Evolutionary conservation across 176 grass and related monocot genomes (phyloP).

Genomic region (Eleusine coracana): DNA sequence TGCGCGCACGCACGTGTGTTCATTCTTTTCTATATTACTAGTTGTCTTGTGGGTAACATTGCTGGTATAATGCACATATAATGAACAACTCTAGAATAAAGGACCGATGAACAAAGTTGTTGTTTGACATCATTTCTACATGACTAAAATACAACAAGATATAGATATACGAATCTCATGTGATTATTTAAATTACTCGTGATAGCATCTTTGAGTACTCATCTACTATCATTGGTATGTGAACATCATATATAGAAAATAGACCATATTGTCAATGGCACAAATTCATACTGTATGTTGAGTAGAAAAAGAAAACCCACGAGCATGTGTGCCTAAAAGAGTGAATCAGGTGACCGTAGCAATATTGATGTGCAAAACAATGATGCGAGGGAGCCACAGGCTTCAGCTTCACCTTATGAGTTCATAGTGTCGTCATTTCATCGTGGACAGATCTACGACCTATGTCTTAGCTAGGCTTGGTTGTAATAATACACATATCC

Average conservation of each 20-base stretch:
- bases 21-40: too few relatives aligned
- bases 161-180: too few relatives aligned
- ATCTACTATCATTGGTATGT: background rate
- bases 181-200: too few relatives aligned
- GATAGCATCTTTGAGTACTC: too few relatives aligned
- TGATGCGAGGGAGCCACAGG: background rate
- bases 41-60: too few relatives aligned
- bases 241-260: background rate
- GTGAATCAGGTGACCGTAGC: background rate
- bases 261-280: background rate
- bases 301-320: background rate
- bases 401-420: conserved; percentile 33
- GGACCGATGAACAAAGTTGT: too few relatives aligned
- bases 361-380: conserved; percentile 14
- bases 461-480: conserved; percentile 3
- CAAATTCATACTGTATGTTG: background rate
- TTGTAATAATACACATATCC: background rate
- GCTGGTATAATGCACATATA: too few relatives aligned
- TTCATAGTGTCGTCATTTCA: conserved; percentile 54
- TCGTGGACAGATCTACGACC: conserved; percentile 22
- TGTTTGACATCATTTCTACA: too few relatives aligned
- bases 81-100: too few relatives aligned
- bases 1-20: too few relatives aligned
- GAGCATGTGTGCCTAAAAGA: background rate
- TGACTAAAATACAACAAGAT: too few relatives aligned